Conservation (phyloP, 495 filamentous ascomycete species). For the Aspergillus carlsbadensis region DNA sequence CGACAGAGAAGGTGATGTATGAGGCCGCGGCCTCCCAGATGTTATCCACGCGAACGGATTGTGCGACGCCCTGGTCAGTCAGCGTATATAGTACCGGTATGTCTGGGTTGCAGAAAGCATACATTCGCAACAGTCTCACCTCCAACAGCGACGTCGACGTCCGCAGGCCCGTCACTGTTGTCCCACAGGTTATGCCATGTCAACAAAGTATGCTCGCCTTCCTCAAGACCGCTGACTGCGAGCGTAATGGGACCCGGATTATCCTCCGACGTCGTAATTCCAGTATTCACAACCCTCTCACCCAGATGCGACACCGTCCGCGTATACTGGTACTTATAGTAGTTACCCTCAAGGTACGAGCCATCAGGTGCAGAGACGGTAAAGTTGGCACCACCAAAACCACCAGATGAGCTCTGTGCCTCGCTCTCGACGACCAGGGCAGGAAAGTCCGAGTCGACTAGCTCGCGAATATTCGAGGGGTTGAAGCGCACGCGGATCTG, state of each 20-base stretch:
- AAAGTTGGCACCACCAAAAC: neutral
- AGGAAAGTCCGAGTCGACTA: slow-evolving; percentile 8
- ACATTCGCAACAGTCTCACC: neutral
- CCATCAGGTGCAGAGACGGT: slow-evolving; percentile 1
- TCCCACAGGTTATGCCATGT: slow-evolving; percentile 13
- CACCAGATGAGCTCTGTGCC: slow-evolving; percentile 2
- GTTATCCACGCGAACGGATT: slow-evolving; percentile 9
- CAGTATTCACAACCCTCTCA: slow-evolving; percentile 12
- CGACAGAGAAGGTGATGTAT: slow-evolving; percentile 7
- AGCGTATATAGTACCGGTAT: neutral
- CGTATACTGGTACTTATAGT: slow-evolving; percentile 13
- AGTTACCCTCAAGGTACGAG: slow-evolving; percentile 8
- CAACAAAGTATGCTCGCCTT: slow-evolving; percentile 6
- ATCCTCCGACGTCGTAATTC: slow-evolving; percentile 5
- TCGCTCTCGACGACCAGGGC: slow-evolving; percentile 7
- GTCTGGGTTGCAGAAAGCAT: neutral
- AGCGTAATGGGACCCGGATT: slow-evolving; percentile 3
- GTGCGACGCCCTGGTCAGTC: neutral
- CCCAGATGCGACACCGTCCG: slow-evolving; percentile 9
- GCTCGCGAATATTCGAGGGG: slow-evolving; percentile 1
- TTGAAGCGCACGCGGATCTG: slow-evolving; percentile 9
- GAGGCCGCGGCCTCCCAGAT: slow-evolving; percentile 12
- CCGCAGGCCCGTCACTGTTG: neutral
- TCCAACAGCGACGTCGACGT: neutral
- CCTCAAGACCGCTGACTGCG: neutral